Evolutionary conservation across 306 rosid species (phyloP).

Genomic region (Phaseolus lunatus): DNA sequence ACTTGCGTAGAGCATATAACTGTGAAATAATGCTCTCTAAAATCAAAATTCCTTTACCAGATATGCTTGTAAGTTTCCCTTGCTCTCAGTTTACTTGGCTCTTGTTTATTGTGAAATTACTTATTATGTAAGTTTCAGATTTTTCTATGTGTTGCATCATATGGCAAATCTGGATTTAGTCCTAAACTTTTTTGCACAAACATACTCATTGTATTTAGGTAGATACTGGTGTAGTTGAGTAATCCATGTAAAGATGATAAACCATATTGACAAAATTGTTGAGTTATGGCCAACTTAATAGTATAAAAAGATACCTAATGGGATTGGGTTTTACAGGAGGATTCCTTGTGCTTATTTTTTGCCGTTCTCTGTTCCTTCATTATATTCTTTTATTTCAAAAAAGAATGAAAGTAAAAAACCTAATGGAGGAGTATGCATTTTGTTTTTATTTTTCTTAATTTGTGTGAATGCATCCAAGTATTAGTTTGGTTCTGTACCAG

Average conservation of each 20-base stretch:
- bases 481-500: slow-evolving; percentile 4
- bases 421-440: slow-evolving; percentile 21
- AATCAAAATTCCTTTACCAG: slow-evolving; percentile 65
- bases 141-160: slow-evolving; percentile 32
- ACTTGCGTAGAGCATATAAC: slow-evolving; percentile 64
- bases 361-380: slow-evolving; percentile 4
- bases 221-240: not conserved
- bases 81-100: slow-evolving; percentile 19
- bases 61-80: slow-evolving; percentile 60
- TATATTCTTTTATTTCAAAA: not conserved
- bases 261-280: not conserved
- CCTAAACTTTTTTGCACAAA: slow-evolving; percentile 7
- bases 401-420: not conserved
- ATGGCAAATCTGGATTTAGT: slow-evolving; percentile 27
- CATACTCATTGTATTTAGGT: slow-evolving; percentile 14
- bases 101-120: slow-evolving; percentile 29
- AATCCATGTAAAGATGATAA: slow-evolving; percentile 26
- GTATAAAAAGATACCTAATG: slow-evolving; percentile 16
- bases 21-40: slow-evolving; percentile 68
- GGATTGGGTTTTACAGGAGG: slow-evolving; percentile 17
- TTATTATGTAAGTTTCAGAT: slow-evolving; percentile 28
- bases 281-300: slow-evolving; percentile 7
- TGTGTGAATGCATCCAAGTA: slow-evolving; percentile 10
- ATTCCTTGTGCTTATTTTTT: not conserved
- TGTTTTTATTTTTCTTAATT: slow-evolving; percentile 8